Base-by-base conservation (phyloP, 768 basidiomycete species). In the Symmetrospora coprosmae region DNA sequence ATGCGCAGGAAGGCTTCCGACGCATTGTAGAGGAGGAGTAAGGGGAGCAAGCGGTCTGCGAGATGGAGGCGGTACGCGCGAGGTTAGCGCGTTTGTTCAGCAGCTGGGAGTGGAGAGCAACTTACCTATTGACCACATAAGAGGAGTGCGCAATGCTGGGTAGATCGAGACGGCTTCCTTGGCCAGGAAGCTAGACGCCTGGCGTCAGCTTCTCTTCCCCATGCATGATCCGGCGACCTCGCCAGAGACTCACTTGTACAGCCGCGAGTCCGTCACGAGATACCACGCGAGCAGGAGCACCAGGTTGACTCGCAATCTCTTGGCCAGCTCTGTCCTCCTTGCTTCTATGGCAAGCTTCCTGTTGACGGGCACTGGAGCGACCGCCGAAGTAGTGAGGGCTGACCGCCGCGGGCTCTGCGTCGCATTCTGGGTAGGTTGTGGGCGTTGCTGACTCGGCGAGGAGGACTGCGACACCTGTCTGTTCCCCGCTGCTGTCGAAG, bases 221-320 rank as follows among this genome's bases (percentile, higher is more conserved):
- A n/a, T n/a, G n/a, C n/a, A n/a, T n/a, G n/a, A n/a, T n/a, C n/a
- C n/a, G n/a, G n/a, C n/a, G n/a, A n/a, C n/a, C n/a, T n/a, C n/a
- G n/a, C n/a, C n/a, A n/a, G n/a, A n/a, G 37, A 58, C 55, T 7
- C 14, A 58, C 55, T 28, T 30, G 25, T 58, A 58, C 6, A 58
- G 43, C 28, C 55, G 39, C 16, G 55, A 58, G 21, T 43, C 55
- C 8, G 55, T 58, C n/a, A 46, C 46, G 7, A 58, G 41, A 33
- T 58, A 58, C 55, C 55, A 58, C 17, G 30, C 55, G 9, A 58
- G 43, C 28, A 58, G 33, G 28, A 58, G 38, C 11, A 58, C 43
- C 43, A 58, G 55, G 37, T 58, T 43, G 31, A 47, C 43, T 43
- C 55, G 19, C 27, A 58, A n/a, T 7, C 23, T 31, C 30, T 47